Evolutionary conservation across 345 rosid genomes (phyloP), one percentile per base, ranked within the genome.

Genomic region (Euphorbia tirucalli): DNA sequence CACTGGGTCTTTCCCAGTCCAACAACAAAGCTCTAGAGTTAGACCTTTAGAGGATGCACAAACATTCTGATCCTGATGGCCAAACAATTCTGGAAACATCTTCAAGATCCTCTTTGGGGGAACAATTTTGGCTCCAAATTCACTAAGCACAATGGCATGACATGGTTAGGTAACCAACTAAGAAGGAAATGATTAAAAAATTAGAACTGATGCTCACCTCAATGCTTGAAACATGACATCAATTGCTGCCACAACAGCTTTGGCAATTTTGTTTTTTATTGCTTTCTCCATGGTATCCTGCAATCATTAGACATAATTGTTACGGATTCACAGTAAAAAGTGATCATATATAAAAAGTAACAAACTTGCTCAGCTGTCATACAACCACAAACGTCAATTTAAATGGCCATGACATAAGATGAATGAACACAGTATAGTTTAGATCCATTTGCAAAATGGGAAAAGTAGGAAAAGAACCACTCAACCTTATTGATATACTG

Each of bases 161-260:
- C n/a, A 57, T 30, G 58, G 15, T 48, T 35, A 84, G 60, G 31
- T 11, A 7, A 31, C 41, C 22, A 78, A 69, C 58, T 9, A 69
- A 77, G n/a, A n/a, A 71, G 31, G 21, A 11, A 48, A 64, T 7
- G 0, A 55, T 41, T 56, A 30, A 21, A 18, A 46, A 46, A 71
- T 78, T 25, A 4, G 61, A 27, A 66, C 41, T 61, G 67, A 32
- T 54, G 66, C 60, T 71, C 88, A 96, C 99, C 99, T 89, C 79
- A 96, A 75, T 0, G 98, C 98, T 73, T 86, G 95, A 88, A 89
- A 96, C 97, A 93, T 88, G 82, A 93, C 99, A 74, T 96, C 99
- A 74, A 96, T 89, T n/a, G 99, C 99, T 77, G 99, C 98, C 66
- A 93, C 98, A 69, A 96, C 99, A 57, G 99, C 99, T 90, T 96